These are phyloP conservation scores for Friedmanniomyces endolithicus DNA, from an alignment of 495 filamentous ascomycete species.

Conservation along the genomic window DNA sequence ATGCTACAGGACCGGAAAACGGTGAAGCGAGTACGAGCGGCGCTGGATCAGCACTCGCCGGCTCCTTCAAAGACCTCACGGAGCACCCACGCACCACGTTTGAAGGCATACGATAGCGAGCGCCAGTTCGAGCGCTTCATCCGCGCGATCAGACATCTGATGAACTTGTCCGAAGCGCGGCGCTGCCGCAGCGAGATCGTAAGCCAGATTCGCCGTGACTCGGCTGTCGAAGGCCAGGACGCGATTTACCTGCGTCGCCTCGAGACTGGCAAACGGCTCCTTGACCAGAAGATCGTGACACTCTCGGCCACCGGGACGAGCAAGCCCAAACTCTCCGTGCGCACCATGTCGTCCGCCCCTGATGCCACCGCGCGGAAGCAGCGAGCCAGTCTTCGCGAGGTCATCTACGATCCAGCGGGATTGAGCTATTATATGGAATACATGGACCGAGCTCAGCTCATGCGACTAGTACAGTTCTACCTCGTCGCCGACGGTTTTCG, in stretches of 20 bases:
- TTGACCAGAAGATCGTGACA: constrained; percentile 80
- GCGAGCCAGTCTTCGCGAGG: constrained; percentile 61
- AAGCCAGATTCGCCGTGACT: constrained; percentile 83
- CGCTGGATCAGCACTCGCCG: constrained; percentile 88
- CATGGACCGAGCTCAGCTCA: constrained; percentile 82
- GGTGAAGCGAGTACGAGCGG: constrained; percentile 83
- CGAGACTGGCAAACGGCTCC: constrained; percentile 77
- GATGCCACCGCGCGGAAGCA: constrained; percentile 43
- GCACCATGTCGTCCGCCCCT: neutral
- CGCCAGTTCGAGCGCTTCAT: constrained; percentile 90
- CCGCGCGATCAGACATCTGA: constrained; percentile 72
- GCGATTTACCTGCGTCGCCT: constrained; percentile 73
- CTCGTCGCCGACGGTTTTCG: constrained; percentile 94
- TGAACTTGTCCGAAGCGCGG: constrained; percentile 87
- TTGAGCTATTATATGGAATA: constrained; percentile 99
- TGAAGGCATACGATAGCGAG: constrained; percentile 63
- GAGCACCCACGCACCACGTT: constrained; percentile 52
- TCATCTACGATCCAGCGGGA: constrained; percentile 77
- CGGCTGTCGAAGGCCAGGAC: constrained; percentile 64
- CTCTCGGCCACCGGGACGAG: constrained; percentile 40
- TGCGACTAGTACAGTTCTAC: constrained; percentile 94
- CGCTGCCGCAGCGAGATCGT: constrained; percentile 82
- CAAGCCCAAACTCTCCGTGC: constrained; percentile 27
- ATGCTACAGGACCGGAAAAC: constrained; percentile 93
- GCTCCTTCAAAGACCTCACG: constrained; percentile 57